Evolutionary conservation across 306 rosid species (phyloP).

Genomic region (Prunus mongolica): DNA sequence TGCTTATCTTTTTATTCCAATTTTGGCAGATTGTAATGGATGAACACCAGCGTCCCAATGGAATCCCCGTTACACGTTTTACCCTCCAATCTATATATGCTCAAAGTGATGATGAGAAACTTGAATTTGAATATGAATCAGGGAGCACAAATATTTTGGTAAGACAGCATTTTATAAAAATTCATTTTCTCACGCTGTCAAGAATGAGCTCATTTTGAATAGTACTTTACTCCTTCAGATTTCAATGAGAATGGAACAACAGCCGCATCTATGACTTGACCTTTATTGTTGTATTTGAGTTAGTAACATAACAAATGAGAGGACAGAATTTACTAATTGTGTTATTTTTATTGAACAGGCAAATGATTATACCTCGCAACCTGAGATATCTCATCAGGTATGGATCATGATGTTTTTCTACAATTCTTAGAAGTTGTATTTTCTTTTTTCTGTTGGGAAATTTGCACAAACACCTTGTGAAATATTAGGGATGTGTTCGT

Average conservation of each 20-base stretch:
- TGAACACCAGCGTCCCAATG: conserved; percentile 88
- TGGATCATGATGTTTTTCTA: conserved; percentile 6
- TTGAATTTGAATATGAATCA: conserved; percentile 95
- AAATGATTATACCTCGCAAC: conserved; percentile 68
- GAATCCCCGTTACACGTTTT: conserved; percentile 86
- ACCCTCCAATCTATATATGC: conserved; percentile 90
- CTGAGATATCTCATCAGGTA: conserved; percentile 92
- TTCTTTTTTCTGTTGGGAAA: too few species aligned
- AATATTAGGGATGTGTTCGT: too few species aligned
- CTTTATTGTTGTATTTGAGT: neutral
- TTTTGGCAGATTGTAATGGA: conserved; percentile 91
- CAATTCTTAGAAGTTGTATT: neutral
- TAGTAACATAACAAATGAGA: neutral
- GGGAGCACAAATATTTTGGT: conserved; percentile 93
- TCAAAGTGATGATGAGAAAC: conserved; percentile 87
- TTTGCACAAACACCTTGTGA: too few species aligned
- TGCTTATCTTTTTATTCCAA: neutral
- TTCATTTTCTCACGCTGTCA: neutral
- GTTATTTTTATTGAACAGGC: conserved; percentile 41
- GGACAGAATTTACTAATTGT: conserved; percentile 16
- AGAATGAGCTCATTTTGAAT: neutral
- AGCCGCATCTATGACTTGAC: neutral
- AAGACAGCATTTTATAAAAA: conserved; percentile 16
- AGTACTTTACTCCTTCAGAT: neutral
- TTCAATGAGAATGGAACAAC: neutral